Percentiles rank a stretch among this genome's conserved stretches.
These are phyloP conservation scores for Glebionis coronaria DNA, from an alignment of 129 eudicot genomes.

Conservation along the genomic window DNA sequence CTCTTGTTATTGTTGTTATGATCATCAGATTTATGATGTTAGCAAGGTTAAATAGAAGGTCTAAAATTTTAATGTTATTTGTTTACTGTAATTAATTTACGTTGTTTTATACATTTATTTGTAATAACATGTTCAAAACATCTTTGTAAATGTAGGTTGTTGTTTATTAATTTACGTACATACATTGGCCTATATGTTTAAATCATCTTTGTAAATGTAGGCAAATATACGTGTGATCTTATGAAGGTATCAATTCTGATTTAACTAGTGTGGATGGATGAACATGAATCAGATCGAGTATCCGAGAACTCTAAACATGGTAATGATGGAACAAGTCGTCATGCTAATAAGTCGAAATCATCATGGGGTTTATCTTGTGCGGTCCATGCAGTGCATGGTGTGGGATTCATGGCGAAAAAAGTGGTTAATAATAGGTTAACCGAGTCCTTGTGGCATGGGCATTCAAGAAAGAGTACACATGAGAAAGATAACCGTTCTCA, in stretches of 20 bases:
- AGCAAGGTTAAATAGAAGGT: too few species aligned
- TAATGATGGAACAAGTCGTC: conserved; percentile 41
- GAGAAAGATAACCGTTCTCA: conserved; percentile 39
- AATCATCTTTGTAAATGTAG: too few species aligned
- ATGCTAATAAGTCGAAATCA: conserved; percentile 49
- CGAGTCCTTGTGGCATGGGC: conserved; percentile 82
- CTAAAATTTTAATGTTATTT: too few species aligned
- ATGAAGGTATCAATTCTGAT: conserved; percentile 32
- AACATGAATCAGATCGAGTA: conserved; percentile 39
- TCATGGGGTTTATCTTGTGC: conserved; percentile 45
- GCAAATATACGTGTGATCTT: neutral
- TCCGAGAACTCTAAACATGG: conserved; percentile 37
- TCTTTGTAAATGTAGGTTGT: too few species aligned
- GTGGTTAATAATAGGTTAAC: conserved; percentile 38
- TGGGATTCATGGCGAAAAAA: conserved; percentile 53
- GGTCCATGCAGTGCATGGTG: conserved; percentile 43
- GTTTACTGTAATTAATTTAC: too few species aligned
- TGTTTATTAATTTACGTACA: too few species aligned
- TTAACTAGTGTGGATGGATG: conserved; percentile 62
- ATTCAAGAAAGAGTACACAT: conserved; percentile 45
- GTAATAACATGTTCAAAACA: too few species aligned
- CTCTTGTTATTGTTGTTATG: too few species aligned
- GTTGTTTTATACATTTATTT: too few species aligned
- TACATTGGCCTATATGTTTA: too few species aligned
- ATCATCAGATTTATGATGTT: too few species aligned